Conservation (phyloP, 2,329 filamentous ascomycete genomes). For the Neonectria ditissima region DNA sequence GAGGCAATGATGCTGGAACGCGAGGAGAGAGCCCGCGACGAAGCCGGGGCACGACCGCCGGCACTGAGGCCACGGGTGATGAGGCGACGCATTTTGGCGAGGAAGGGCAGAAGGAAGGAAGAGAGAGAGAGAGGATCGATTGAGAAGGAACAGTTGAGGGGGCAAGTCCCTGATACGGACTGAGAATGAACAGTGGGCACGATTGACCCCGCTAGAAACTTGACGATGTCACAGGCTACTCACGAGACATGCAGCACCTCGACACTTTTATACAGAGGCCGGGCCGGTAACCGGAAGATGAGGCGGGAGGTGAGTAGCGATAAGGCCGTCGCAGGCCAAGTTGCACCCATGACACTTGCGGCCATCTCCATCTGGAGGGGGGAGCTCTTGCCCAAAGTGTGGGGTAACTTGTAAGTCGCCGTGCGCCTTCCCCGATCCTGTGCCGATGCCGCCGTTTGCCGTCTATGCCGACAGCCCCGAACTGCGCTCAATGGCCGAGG, state of each 20-base stretch:
- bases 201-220: slow-evolving; percentile 1
- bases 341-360: background rate
- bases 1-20: slow-evolving; percentile 46
- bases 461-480: slow-evolving; percentile 38
- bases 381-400: slow-evolving; percentile 19
- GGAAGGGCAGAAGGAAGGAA: background rate
- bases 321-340: slow-evolving; percentile 9
- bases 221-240: background rate
- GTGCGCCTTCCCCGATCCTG: slow-evolving; percentile 27
- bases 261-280: slow-evolving; percentile 25
- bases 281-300: slow-evolving; percentile 25
- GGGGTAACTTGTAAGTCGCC: slow-evolving; percentile 23
- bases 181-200: background rate
- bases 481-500: slow-evolving; percentile 15
- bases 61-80: slow-evolving; percentile 55
- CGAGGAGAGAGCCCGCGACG: slow-evolving; percentile 42
- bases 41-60: slow-evolving; percentile 46
- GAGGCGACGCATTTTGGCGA: slow-evolving; percentile 58
- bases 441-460: slow-evolving; percentile 43
- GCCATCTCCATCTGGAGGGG: slow-evolving; percentile 8
- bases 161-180: background rate
- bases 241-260: background rate
- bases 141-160: slow-evolving; percentile 8
- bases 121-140: background rate
- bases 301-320: slow-evolving; percentile 7